Evolutionary conservation across 2,329 filamentous ascomycete species (phyloP).

Genomic region (Raffaelea arxii): DNA sequence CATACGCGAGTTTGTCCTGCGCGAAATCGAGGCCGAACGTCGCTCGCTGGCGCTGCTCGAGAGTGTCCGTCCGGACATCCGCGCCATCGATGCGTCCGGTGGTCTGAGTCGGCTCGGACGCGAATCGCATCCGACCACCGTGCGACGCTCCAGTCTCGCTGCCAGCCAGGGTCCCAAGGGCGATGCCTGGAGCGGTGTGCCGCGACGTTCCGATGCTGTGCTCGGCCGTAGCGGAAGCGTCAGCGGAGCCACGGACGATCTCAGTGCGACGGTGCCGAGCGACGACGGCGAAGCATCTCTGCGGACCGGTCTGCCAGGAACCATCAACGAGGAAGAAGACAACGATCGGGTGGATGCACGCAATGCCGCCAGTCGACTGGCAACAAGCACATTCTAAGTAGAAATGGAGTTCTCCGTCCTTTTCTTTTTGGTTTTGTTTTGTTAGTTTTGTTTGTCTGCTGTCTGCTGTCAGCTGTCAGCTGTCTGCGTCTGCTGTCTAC

Average conservation of each 20-base stretch:
- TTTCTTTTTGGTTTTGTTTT: neutral
- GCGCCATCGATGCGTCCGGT: conserved; percentile 82
- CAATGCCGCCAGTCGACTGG: conserved; percentile 89
- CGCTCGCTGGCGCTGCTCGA: conserved; percentile 89
- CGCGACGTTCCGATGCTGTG: conserved; percentile 64
- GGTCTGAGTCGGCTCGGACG: conserved; percentile 83
- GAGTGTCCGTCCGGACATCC: conserved; percentile 83
- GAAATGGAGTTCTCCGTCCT: conserved; percentile 3
- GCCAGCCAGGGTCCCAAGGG: conserved; percentile 92
- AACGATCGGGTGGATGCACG: conserved; percentile 90
- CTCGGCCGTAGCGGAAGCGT: conserved; percentile 66
- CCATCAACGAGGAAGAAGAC: conserved; percentile 67
- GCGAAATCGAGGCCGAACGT: conserved; percentile 91
- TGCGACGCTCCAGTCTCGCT: conserved; percentile 65
- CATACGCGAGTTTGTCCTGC: conserved; percentile 84
- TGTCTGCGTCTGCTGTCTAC: no score
- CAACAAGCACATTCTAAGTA: conserved; percentile 88
- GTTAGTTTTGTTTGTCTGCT: no score
- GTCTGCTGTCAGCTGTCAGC: no score
- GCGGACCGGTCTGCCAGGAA: conserved; percentile 39
- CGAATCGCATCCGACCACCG: conserved; percentile 64
- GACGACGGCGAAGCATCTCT: neutral
- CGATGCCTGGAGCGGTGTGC: conserved; percentile 96
- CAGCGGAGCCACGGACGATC: conserved; percentile 33
- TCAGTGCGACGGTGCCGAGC: neutral